Evolutionary conservation across 2,329 filamentous ascomycete species (phyloP), one percentile per base, ranked within the genome.

Genomic region (Alternaria arborescens): DNA sequence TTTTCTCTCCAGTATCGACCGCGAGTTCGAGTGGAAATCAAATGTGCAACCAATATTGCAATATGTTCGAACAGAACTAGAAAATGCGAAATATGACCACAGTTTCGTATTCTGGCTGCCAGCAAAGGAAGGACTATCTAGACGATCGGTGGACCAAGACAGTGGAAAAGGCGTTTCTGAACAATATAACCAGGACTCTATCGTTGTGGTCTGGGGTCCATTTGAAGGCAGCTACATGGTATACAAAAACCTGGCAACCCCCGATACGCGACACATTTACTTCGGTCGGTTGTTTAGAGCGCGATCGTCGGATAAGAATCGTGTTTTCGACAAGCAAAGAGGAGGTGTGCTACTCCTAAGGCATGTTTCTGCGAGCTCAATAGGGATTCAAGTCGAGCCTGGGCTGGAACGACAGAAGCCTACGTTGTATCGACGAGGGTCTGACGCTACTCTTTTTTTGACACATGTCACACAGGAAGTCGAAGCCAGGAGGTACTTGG

Each of bases 51-150:
- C 47, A 12, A 62, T 55, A 64, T 61, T 38, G 58, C 18, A 61
- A 64, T n/a, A 60, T 52, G 5, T 67, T 70, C 57, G 62, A 57
- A 42, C 46, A 62, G 8, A 55, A 58, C 24, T 65, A 50, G 22
- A 61, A 30, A 24, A 55, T 62, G 16, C 60, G 67, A 68, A 66
- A 34, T 58, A 73, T 20, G 65, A 64, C 4, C 70, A 70, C 53
- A 75, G 76, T 3, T 61, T 65, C 12, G 67, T 78, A 36, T 65
- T 78, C 38, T 78, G 74, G 73, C 61, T 78, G 5, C 74, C 75
- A 14, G 64, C 65, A n/a, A 65, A 70, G 46, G 64, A 74, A 28
- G 68, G 74, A 20, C 46, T 76, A 24, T 71, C 74, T 1, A 64
- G 61, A 12, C 65, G 65, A 46, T 71, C 71, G 24, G 72, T 77